Evolutionary conservation across 2,329 filamentous ascomycete genomes (phyloP).

Genomic region (Sporothrix protearum): DNA sequence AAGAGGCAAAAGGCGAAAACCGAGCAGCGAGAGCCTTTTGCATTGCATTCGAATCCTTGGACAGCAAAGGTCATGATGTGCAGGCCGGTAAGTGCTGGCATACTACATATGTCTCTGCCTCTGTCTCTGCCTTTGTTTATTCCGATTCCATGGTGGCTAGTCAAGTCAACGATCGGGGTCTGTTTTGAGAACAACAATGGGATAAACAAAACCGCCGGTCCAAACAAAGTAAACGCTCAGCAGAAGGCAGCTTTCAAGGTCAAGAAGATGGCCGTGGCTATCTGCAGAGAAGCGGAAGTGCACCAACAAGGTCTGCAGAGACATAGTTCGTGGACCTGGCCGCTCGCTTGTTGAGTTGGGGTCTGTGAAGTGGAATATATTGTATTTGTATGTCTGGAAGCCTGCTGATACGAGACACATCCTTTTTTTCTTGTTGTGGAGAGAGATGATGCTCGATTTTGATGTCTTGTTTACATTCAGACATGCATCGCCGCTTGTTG

Average conservation of each 20-base stretch:
- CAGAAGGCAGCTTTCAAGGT: neutral
- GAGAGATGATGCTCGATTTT: neutral
- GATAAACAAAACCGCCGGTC: neutral
- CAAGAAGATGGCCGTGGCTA: neutral
- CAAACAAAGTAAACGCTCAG: neutral
- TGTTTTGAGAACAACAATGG: neutral
- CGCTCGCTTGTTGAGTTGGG: neutral
- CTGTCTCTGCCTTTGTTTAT: neutral
- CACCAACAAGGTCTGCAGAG: neutral
- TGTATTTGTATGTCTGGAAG: neutral
- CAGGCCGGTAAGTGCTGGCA: neutral
- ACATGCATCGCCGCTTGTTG: slow-evolving; percentile 4
- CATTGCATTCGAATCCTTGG: neutral
- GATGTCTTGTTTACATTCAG: slow-evolving; percentile 10
- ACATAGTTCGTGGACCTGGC: neutral
- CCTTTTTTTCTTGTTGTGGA: neutral
- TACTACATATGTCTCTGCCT: neutral
- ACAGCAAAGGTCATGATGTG: neutral
- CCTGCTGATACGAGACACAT: neutral
- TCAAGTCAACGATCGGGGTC: neutral
- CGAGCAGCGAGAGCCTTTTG: neutral
- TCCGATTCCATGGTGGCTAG: neutral
- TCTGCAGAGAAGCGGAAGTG: slow-evolving; percentile 5
- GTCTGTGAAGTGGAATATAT: neutral
- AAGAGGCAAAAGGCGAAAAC: neutral